Percentiles rank a stretch among this genome's conserved stretches.
These are phyloP conservation scores for Aspergillus piperis DNA, from an alignment of 2,329 filamentous ascomycete species.

Conservation along the genomic window DNA sequence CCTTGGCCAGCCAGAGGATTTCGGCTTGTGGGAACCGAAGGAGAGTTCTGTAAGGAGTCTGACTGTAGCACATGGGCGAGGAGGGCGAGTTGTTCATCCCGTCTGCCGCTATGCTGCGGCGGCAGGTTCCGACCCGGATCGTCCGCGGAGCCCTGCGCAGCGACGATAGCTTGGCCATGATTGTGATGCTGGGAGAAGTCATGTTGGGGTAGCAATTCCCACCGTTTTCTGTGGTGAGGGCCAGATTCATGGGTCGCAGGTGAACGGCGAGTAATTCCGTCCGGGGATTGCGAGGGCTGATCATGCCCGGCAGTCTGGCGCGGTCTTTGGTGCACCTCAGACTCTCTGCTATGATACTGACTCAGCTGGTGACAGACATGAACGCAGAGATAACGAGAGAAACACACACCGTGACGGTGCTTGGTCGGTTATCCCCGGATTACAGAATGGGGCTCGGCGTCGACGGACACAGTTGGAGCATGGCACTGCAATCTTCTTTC, in stretches of 20 bases:
- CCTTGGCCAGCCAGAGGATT: background rate
- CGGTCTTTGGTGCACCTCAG: background rate
- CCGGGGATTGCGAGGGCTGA: background rate
- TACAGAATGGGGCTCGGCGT: slow-evolving; percentile 1
- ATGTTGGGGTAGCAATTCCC: background rate
- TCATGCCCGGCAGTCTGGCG: background rate
- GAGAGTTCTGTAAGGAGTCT: background rate
- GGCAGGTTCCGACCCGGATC: background rate
- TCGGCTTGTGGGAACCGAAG: background rate
- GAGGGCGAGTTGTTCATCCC: slow-evolving; percentile 7
- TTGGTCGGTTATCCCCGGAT: background rate
- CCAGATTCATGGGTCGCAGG: background rate
- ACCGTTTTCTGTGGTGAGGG: background rate
- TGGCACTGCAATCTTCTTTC: background rate
- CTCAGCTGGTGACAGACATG: background rate
- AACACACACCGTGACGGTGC: background rate
- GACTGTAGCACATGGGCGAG: background rate
- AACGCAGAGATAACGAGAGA: background rate
- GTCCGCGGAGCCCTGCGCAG: background rate
- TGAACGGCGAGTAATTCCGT: background rate
- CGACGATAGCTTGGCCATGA: background rate
- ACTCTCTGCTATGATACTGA: background rate
- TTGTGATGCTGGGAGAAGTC: background rate
- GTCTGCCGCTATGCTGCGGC: background rate
- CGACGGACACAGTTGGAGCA: slow-evolving; percentile 7